Evolutionary conservation across 1,139 yeast species (phyloP).

Genomic region (Arxiozyma slooffiae): DNA sequence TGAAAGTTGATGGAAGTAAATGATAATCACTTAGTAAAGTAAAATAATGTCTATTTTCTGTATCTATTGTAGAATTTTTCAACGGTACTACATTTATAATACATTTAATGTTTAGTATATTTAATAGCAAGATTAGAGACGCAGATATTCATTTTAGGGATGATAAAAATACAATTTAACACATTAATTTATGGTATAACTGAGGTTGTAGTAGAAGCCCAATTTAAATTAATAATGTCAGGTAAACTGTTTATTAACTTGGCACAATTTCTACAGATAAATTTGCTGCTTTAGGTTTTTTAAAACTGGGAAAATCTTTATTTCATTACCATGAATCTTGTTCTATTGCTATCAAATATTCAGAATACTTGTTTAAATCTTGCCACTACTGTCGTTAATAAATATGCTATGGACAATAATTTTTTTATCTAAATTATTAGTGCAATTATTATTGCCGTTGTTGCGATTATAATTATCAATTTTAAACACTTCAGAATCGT

Average conservation of each 20-base stretch:
- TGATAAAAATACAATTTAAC: constrained; percentile 66
- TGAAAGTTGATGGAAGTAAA: constrained; percentile 25
- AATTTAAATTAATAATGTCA: constrained; percentile 70
- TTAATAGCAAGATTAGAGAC: constrained; percentile 70
- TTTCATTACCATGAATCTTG: constrained; percentile 82
- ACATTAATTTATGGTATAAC: constrained; percentile 84
- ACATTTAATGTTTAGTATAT: constrained; percentile 84
- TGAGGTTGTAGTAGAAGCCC: constrained; percentile 96
- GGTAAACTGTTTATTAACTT: constrained; percentile 61
- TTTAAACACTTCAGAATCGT: constrained; percentile 30
- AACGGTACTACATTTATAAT: constrained; percentile 79
- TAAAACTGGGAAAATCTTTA: constrained; percentile 76
- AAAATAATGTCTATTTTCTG: constrained; percentile 79
- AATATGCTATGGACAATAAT: constrained; percentile 51
- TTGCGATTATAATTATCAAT: background rate
- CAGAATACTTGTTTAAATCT: constrained; percentile 89
- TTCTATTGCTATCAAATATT: constrained; percentile 89
- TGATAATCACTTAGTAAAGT: constrained; percentile 29
- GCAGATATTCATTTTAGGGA: constrained; percentile 72
- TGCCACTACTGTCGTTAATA: constrained; percentile 83
- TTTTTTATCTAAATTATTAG: background rate
- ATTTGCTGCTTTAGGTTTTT: constrained; percentile 62
- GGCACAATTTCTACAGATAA: constrained; percentile 70
- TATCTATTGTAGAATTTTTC: constrained; percentile 55
- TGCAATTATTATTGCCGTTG: too few species aligned